Conservation (phyloP, 1,139 yeast genomes). For the Debaryomycetaceae sp. region DNA sequence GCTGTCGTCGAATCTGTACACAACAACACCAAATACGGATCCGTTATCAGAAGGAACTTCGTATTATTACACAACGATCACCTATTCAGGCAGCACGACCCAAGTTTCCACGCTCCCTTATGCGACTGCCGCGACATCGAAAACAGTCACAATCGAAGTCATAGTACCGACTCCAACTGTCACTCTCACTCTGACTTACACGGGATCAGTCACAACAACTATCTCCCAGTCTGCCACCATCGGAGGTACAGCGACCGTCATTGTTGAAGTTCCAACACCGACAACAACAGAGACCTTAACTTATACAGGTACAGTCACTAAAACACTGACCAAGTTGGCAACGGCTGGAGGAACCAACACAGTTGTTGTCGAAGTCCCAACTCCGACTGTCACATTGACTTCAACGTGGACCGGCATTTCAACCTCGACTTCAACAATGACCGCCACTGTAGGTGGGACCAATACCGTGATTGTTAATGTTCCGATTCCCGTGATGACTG, state of each 20-base stretch:
- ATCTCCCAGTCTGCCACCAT: slow-evolving; percentile 7
- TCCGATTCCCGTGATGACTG: slow-evolving; percentile 12
- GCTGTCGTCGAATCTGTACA: not conserved
- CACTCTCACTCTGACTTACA: slow-evolving; percentile 13
- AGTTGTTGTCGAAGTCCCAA: slow-evolving; percentile 13
- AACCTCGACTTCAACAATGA: slow-evolving; percentile 13
- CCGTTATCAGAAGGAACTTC: not conserved
- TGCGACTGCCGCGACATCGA: slow-evolving; percentile 10
- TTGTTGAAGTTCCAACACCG: slow-evolving; percentile 10
- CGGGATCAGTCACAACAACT: slow-evolving; percentile 2
- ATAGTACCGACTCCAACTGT: slow-evolving; percentile 15
- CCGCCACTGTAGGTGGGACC: slow-evolving; percentile 7
- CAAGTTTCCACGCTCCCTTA: slow-evolving; percentile 13
- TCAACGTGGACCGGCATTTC: slow-evolving; percentile 20
- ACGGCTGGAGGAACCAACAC: slow-evolving; percentile 14
- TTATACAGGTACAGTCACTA: slow-evolving; percentile 18
- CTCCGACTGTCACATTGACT: slow-evolving; percentile 15
- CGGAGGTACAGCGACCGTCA: slow-evolving; percentile 9
- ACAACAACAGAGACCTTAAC: slow-evolving; percentile 19
- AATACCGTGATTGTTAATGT: slow-evolving; percentile 13
- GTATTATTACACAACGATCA: slow-evolving; percentile 2
- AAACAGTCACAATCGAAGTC: slow-evolving; percentile 14
- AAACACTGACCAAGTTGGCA: slow-evolving; percentile 15
- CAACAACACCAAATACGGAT: not conserved
- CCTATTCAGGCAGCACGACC: slow-evolving; percentile 8